phyloP scores from a whole-genome alignment of 2,329 filamentous ascomycete genomes.

The Ascochyta clinopodiicola region DNA sequence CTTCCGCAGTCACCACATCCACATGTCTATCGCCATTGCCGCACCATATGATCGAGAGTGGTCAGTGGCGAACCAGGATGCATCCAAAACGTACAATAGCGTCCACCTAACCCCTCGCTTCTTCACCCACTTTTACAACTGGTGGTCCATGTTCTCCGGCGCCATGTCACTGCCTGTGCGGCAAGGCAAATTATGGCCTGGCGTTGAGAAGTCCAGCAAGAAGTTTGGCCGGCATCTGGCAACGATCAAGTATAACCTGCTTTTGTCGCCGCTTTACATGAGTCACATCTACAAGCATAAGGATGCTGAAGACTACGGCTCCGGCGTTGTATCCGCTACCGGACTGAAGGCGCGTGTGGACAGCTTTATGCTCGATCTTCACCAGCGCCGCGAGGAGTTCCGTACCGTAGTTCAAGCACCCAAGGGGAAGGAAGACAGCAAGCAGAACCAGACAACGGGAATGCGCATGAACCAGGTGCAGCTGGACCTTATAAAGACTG shows the following conservation, averaged over 20 bases:
- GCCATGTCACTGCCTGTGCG: conserved; percentile 94
- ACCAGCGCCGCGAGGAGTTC: conserved; percentile 92
- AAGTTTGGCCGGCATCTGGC: conserved; percentile 96
- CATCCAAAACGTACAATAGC: conserved; percentile 92
- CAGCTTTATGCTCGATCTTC: conserved; percentile 95
- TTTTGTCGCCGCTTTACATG: conserved; percentile 90
- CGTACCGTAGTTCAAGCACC: conserved; percentile 77
- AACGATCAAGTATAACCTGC: conserved; percentile 97
- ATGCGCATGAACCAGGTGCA: conserved; percentile 97
- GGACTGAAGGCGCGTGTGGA: conserved; percentile 96
- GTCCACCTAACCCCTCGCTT: conserved; percentile 94
- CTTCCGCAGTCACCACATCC: conserved; percentile 97
- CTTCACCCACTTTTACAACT: conserved; percentile 97
- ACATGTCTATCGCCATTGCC: conserved; percentile 88
- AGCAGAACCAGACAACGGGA: conserved; percentile 80
- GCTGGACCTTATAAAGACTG: conserved; percentile 87
- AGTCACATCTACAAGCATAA: conserved; percentile 99
- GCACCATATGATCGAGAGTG: conserved; percentile 88
- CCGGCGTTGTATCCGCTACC: conserved; percentile 83
- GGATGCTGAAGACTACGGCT: conserved; percentile 83
- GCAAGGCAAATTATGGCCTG: conserved; percentile 89
- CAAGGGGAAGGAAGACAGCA: conserved; percentile 61
- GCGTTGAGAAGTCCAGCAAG: conserved; percentile 94
- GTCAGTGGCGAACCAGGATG: conserved; percentile 74
- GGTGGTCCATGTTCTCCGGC: conserved; percentile 96